phyloP scores from a whole-genome alignment of 2,329 filamentous ascomycete genomes.

The Didymella exigua region DNA sequence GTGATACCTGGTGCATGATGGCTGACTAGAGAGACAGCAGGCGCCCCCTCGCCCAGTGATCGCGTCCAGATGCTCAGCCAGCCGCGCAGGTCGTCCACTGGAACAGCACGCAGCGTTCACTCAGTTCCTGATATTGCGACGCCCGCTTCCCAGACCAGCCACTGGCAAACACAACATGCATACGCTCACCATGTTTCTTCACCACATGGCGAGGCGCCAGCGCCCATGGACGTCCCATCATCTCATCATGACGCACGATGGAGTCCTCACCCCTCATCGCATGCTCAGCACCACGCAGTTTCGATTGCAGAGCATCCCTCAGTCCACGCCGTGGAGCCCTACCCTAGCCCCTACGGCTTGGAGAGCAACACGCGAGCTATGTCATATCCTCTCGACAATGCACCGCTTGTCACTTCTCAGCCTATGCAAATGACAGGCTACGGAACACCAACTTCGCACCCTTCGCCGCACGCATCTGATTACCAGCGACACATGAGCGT shows the following conservation, averaged over 20 bases:
- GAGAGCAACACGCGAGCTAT: slow-evolving; percentile 47
- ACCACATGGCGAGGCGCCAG: slow-evolving; percentile 42
- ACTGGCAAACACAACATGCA: slow-evolving; percentile 46
- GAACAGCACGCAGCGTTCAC: slow-evolving; percentile 46
- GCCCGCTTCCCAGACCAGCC: slow-evolving; percentile 44
- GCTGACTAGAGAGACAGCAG: slow-evolving; percentile 30
- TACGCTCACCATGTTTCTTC: slow-evolving; percentile 43
- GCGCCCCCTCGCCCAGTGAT: slow-evolving; percentile 48
- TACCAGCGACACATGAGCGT: slow-evolving; percentile 48
- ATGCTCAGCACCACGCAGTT: slow-evolving; percentile 42
- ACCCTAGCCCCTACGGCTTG: slow-evolving; percentile 46
- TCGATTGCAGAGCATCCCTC: slow-evolving; percentile 42
- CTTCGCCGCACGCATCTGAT: slow-evolving; percentile 44
- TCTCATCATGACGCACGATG: slow-evolving; percentile 40
- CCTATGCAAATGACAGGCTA: slow-evolving; percentile 48
- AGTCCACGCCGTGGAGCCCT: slow-evolving; percentile 40
- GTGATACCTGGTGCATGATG: slow-evolving; percentile 26
- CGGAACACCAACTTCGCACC: slow-evolving; percentile 45
- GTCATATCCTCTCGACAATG: slow-evolving; percentile 48
- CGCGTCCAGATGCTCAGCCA: slow-evolving; percentile 49
- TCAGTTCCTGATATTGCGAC: slow-evolving; percentile 46
- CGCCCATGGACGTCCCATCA: slow-evolving; percentile 37
- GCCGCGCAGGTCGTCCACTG: slow-evolving; percentile 45
- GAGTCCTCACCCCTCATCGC: slow-evolving; percentile 42
- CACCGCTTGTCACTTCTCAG: slow-evolving; percentile 44